Conservation (phyloP, 768 basidiomycete species). For the Nidula microcarpa region DNA sequence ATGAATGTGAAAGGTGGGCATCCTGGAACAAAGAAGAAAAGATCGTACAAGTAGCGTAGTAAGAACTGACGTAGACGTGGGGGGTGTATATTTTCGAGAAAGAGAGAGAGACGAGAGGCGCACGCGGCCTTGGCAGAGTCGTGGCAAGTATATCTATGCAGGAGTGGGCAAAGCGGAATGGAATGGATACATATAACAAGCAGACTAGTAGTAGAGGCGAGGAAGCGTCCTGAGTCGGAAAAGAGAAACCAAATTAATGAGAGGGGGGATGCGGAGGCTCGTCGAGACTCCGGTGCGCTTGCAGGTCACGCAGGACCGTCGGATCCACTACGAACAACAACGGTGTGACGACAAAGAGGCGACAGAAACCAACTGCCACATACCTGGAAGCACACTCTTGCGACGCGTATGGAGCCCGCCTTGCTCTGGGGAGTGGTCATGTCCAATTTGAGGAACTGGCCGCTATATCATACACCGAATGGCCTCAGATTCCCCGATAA, state of each 20-base stretch:
- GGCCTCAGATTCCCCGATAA: not conserved
- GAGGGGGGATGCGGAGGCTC: conserved; percentile 21
- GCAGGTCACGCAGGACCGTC: conserved; percentile 81
- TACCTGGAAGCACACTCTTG: conserved; percentile 93
- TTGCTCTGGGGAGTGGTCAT: conserved; percentile 54
- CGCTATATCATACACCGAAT: conserved; percentile 31
- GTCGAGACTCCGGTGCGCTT: conserved; percentile 82
- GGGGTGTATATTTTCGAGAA: not conserved
- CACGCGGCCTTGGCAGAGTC: too few species aligned
- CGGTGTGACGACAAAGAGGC: conserved; percentile 7
- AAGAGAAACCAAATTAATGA: not conserved
- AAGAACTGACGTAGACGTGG: not conserved
- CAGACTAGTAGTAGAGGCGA: too few species aligned
- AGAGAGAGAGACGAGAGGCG: not conserved
- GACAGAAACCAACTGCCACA: not conserved
- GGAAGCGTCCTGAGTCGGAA: too few species aligned
- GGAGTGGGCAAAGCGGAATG: too few species aligned
- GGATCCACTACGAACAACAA: conserved; percentile 65
- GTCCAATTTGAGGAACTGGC: conserved; percentile 62
- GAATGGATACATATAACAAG: too few species aligned
- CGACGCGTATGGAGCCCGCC: conserved; percentile 80
- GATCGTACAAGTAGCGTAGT: not conserved
- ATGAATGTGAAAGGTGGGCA: not conserved
- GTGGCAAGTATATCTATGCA: too few species aligned
- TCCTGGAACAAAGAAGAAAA: not conserved